phyloP scores from a whole-genome alignment of 176 grass and related monocot species.

The Carex littledalei region DNA sequence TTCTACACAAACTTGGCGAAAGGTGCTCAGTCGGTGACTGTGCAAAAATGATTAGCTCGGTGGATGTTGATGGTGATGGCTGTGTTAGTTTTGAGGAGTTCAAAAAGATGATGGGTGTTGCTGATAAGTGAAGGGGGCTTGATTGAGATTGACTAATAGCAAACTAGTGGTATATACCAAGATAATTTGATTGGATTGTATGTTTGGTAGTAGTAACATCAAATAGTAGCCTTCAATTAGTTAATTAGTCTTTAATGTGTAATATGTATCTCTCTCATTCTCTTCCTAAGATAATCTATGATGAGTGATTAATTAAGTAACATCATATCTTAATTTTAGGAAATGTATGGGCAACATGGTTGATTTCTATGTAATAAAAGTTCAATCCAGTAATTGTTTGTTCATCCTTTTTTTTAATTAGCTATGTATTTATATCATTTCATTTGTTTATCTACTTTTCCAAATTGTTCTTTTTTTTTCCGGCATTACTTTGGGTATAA shows the following conservation, averaged over 20 bases:
- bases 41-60: constrained; percentile 59
- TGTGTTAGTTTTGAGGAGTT: constrained; percentile 80
- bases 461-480: background rate
- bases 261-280: background rate
- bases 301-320: background rate
- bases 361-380: background rate
- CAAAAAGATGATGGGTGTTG: constrained; percentile 74
- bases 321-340: background rate
- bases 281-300: background rate
- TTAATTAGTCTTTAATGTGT: constrained; percentile 5
- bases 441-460: background rate
- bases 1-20: constrained; percentile 46
- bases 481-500: background rate
- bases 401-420: no score
- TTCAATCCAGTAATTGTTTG: background rate
- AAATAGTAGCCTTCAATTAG: background rate
- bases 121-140: background rate
- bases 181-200: background rate
- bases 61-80: constrained; percentile 69
- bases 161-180: background rate
- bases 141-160: background rate
- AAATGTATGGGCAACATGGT: background rate
- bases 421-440: background rate
- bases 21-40: constrained; percentile 50
- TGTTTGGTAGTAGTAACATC: background rate